Evolutionary conservation across 164 flowering plant genomes (phyloP), one percentile per base, ranked within the genome.

Genomic region (Vitis rupestris): DNA sequence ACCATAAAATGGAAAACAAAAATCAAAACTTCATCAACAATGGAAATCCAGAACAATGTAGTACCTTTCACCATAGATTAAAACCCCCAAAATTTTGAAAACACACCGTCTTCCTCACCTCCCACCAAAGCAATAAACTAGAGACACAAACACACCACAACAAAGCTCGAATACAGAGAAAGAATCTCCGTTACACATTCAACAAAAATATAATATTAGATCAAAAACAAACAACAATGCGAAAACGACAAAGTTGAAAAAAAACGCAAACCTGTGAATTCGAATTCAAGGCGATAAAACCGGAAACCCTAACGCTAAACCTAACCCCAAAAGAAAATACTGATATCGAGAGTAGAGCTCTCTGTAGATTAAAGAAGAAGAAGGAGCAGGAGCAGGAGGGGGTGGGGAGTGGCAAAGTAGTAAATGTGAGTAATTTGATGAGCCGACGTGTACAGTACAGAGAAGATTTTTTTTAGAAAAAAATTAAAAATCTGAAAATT

Each of bases 351-450:
- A 37, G 12, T 31, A 44, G 68, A 68, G 71, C 68, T 72, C 57
- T 8, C 63, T 58, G 63, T 53, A 9, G 29, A 55, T 49, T 27
- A 37, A 1, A 10, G 23, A 13, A 49, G 13, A 31, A 17, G 19
- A 4, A 53, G 56, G 71, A 48, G 54, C 51, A 29, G 31, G 60
- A 9, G 51, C 10, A 31, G 51, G 37, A 53, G 48, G 31, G 30
- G 56, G 56, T 27, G 44, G 55, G 4, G 3, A 66, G 70, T 74
- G 75, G 82, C 64, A 76, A 23, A 63, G 30, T 15, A 64, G 84
- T 82, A 79, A 79, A 76, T 82, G 71, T 13, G 10, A 68, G 57
- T 66, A 71, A 74, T 71, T 68, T 61, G 16, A 10, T 55, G 51
- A 69, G 65, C 63, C 55, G 10, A 13, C 52, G 52, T 5, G 15